These are phyloP conservation scores for Leccinum obscurum DNA, from an alignment of 768 basidiomycete species.

Conservation along the genomic window DNA sequence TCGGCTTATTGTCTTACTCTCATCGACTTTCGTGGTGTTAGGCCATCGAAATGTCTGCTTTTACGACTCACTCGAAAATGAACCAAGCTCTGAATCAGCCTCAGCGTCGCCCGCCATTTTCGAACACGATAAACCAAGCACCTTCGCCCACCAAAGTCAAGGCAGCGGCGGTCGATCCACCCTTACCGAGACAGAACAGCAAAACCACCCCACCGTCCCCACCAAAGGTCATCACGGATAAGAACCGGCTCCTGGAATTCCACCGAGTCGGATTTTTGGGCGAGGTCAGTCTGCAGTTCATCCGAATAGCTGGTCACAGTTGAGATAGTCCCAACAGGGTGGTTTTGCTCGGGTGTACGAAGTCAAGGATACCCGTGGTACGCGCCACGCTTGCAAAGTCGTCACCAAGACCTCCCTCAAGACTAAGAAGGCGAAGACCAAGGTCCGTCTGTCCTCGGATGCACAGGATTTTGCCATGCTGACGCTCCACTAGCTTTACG, in stretches of 20 bases:
- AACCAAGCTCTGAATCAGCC: slow-evolving; percentile 32
- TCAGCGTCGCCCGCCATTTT: slow-evolving; percentile 43
- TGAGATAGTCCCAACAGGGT: slow-evolving; percentile 45
- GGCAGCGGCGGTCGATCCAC: slow-evolving; percentile 52
- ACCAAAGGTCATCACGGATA: slow-evolving; percentile 72
- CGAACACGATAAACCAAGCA: slow-evolving; percentile 38
- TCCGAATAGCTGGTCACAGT: not conserved
- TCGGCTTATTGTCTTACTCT: not conserved
- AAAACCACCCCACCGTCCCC: slow-evolving; percentile 82
- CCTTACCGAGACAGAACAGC: slow-evolving; percentile 77
- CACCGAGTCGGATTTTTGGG: slow-evolving; percentile 82
- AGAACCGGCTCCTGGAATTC: slow-evolving; percentile 54
- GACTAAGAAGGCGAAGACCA: slow-evolving; percentile 96
- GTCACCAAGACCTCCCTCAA: slow-evolving; percentile 90
- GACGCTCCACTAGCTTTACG: slow-evolving; percentile 68
- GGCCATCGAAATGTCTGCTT: slow-evolving; percentile 43
- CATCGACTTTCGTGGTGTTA: slow-evolving; percentile 44
- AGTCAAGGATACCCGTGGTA: slow-evolving; percentile 70
- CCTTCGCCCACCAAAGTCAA: slow-evolving; percentile 40
- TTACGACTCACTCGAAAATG: slow-evolving; percentile 38
- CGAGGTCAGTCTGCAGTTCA: slow-evolving; percentile 52
- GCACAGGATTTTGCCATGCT: not conserved
- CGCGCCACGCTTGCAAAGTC: slow-evolving; percentile 85
- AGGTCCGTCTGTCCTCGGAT: slow-evolving; percentile 47
- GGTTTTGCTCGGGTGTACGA: slow-evolving; percentile 98